Percentiles rank a stretch among this genome's conserved stretches.
phyloP scores from a whole-genome alignment of 345 rosid genomes.

The Cardamine chenopodiifolia region DNA sequence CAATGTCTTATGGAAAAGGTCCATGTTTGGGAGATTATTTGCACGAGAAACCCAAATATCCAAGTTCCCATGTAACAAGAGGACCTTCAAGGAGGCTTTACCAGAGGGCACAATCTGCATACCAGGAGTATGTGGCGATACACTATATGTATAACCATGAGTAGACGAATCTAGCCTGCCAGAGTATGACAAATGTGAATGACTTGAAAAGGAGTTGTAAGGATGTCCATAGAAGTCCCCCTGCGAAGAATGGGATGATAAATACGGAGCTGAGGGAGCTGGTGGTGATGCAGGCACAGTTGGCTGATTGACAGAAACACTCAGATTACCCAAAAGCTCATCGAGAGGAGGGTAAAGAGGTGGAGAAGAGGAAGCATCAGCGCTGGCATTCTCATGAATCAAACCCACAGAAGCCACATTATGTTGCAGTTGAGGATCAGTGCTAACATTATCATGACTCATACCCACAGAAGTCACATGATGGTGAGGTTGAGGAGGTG shows the following conservation, averaged over 20 bases:
- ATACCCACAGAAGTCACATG: conserved; percentile 33
- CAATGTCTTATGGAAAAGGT: conserved; percentile 77
- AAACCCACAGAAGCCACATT: too few relatives aligned
- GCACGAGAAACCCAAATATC: conserved; percentile 78
- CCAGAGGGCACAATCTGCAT: conserved; percentile 64
- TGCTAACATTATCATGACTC: conserved; percentile 13
- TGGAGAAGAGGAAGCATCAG: conserved; percentile 37
- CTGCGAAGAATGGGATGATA: conserved; percentile 44
- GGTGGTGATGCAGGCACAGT: conserved; percentile 54
- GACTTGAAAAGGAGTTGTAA: conserved; percentile 54
- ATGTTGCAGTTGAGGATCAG: not conserved
- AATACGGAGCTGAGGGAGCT: conserved; percentile 46
- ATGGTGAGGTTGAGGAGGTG: conserved; percentile 44
- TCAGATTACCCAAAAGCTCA: conserved; percentile 53
- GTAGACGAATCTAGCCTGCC: conserved; percentile 46
- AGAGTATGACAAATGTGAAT: conserved; percentile 47
- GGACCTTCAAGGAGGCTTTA: conserved; percentile 76
- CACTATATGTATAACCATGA: conserved; percentile 47
- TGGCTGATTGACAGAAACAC: conserved; percentile 32
- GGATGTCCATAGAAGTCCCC: conserved; percentile 52
- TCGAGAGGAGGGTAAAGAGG: conserved; percentile 75
- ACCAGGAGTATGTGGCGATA: conserved; percentile 42
- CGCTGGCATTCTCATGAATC: too few relatives aligned
- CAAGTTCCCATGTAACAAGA: conserved; percentile 85
- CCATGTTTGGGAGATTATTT: conserved; percentile 89